Conservation (phyloP, 805 yeast genomes). For the Metschnikowia koreensis region DNA sequence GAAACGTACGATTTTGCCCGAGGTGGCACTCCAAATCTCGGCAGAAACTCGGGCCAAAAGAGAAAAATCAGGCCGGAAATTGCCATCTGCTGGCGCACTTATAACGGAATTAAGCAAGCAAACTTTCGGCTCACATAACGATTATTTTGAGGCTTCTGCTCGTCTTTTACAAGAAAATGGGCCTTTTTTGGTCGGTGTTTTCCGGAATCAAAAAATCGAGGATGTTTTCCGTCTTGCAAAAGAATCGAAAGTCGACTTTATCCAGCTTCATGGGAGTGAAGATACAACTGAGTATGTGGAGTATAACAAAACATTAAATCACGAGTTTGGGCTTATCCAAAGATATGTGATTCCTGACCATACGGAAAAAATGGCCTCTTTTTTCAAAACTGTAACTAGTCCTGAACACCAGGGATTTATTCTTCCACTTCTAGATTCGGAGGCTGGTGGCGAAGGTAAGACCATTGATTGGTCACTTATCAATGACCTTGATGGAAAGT, state of each 20-base stretch:
- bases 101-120: constrained; percentile 13
- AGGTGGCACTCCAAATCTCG: constrained; percentile 29
- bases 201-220: constrained; percentile 72
- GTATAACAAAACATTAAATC: constrained; percentile 32
- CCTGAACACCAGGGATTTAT: constrained; percentile 36
- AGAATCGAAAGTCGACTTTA: constrained; percentile 61
- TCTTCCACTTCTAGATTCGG: constrained; percentile 76
- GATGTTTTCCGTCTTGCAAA: constrained; percentile 49
- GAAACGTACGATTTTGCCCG: constrained; percentile 57
- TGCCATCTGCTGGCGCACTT: constrained; percentile 22
- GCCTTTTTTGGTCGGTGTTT: constrained; percentile 84
- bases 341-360: constrained; percentile 64
- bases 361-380: constrained; percentile 33
- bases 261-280: constrained; percentile 81
- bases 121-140: constrained; percentile 16
- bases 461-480: constrained; percentile 64
- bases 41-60: constrained; percentile 26
- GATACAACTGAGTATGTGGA: constrained; percentile 51
- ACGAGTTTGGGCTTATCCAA: constrained; percentile 61
- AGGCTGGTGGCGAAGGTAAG: constrained; percentile 88
- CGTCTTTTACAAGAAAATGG: constrained; percentile 41
- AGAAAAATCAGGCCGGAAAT: constrained; percentile 15
- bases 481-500: constrained; percentile 32
- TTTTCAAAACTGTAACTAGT: constrained; percentile 10
- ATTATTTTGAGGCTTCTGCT: constrained; percentile 31